phyloP scores from a whole-genome alignment of 768 basidiomycete genomes.

The Tephrocybe sp. region DNA sequence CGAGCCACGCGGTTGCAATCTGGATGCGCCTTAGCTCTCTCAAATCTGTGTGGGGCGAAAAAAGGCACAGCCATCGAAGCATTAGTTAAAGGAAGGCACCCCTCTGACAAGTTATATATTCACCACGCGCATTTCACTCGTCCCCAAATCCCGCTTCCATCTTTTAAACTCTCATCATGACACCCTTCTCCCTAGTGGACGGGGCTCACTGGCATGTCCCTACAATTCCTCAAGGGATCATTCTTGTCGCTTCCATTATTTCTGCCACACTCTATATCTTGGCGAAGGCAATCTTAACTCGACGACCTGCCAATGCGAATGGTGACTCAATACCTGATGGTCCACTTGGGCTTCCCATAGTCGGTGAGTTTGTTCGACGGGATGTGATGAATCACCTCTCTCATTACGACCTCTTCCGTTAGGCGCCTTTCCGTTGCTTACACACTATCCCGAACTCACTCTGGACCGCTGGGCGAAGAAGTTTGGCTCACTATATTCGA shows the following conservation, averaged over 20 bases:
- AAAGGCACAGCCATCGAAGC: slow-evolving; percentile 6
- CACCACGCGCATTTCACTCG: background rate
- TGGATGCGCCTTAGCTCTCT: background rate
- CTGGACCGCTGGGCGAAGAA: slow-evolving; percentile 41
- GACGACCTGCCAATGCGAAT: slow-evolving; percentile 12
- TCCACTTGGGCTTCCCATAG: slow-evolving; percentile 20
- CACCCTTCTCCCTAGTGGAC: slow-evolving; percentile 5
- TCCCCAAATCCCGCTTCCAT: slow-evolving; percentile 6
- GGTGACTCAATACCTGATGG: slow-evolving; percentile 22
- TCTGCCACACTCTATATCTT: slow-evolving; percentile 22
- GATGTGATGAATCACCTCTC: background rate
- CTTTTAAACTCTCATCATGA: slow-evolving; percentile 11
- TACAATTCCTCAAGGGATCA: slow-evolving; percentile 17
- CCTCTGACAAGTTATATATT: background rate
- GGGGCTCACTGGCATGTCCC: slow-evolving; percentile 12
- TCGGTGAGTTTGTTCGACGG: slow-evolving; percentile 14
- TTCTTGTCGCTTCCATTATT: slow-evolving; percentile 23
- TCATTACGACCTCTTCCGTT: background rate
- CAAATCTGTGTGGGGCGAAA: slow-evolving; percentile 1
- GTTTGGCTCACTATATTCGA: slow-evolving; percentile 42
- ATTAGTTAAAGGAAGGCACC: slow-evolving; percentile 9
- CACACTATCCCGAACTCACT: slow-evolving; percentile 39
- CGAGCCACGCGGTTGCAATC: slow-evolving; percentile 10
- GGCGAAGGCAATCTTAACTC: slow-evolving; percentile 4
- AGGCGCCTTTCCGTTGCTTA: slow-evolving; percentile 39